phyloP scores from a whole-genome alignment of 257 asterid species.

The Jacaranda mimosifolia region DNA sequence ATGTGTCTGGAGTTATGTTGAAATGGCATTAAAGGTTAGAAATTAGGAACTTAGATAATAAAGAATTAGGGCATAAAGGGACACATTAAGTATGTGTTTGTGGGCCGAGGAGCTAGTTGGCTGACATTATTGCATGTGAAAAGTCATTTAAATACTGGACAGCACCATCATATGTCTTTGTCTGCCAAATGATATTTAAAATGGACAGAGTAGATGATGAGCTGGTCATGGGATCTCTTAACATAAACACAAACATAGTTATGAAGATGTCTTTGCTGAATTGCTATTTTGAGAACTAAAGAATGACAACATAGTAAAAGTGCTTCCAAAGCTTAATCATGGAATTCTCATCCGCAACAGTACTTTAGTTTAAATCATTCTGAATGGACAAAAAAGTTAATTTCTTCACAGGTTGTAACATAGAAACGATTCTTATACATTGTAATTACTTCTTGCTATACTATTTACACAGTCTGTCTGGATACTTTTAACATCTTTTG shows the following conservation, averaged over 20 bases:
- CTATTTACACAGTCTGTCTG: background rate
- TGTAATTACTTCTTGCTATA: conserved; percentile 1
- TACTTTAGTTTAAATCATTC: background rate
- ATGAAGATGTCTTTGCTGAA: background rate
- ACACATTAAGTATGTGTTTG: conserved; percentile 10
- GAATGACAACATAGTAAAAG: background rate
- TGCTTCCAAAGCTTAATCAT: background rate
- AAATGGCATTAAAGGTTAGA: conserved; percentile 5
- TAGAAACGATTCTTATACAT: background rate
- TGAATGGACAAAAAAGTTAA: background rate
- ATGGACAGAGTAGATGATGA: conserved; percentile 10
- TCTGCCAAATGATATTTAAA: conserved; percentile 11
- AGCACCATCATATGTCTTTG: conserved; percentile 28
- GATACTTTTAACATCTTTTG: conserved; percentile 5
- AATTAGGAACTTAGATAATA: conserved; percentile 4
- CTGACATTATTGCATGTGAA: conserved; percentile 45
- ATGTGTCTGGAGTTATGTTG: conserved; percentile 24
- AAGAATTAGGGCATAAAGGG: conserved; percentile 16
- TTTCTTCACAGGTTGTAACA: background rate
- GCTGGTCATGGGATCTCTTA: conserved; percentile 5
- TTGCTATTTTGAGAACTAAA: conserved; percentile 14
- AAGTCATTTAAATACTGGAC: conserved; percentile 27
- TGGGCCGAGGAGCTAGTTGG: conserved; percentile 51
- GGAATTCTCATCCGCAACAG: too few species aligned
- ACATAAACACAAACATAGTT: background rate